Base-by-base conservation (phyloP, 208 protist genomes). In the Wallacemonas sp. region DNA sequence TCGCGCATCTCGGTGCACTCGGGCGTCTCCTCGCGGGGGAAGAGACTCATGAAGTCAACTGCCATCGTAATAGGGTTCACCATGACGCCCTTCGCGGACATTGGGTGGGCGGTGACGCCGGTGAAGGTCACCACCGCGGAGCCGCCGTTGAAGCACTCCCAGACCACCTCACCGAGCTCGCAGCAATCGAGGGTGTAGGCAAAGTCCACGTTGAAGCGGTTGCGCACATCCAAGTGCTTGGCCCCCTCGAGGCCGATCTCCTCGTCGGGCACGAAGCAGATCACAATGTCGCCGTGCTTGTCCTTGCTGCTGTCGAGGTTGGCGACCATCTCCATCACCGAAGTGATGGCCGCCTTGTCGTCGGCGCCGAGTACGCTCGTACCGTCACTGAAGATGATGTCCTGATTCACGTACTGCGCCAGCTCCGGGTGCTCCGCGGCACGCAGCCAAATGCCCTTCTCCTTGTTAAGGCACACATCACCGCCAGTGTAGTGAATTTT, bases 111-210 rank as follows among this genome's bases (percentile, higher is more conserved):
- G 1, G 89, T 76, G 30, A 92, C 85, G 32, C 89, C 89, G 2
- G 74, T 85, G 45, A 92, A 89, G 34, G 37, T 78, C 36, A 94
- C 41, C 37, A 34, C 62, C 2, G 71, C 85, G 9, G 50, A 72
- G n/a, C 83, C 89, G 3, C 83, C 89, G 65, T 91, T 92, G 66
- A 91, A 94, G 73, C 83, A 89, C 78, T 94, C 83, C 65, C 83
- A 91, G 17, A 94, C 85, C 9, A 92, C 81, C 67, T 94, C 89
- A 30, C 89, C 89, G 19, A 92, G 60, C 64, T 88, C 81, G 60
- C 89, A 94, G 70, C 85, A 94, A 67, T 94, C 89, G 12, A 94
- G 76, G 10, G 85, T 92, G 71, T 89, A 94, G 46, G 85, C 89
- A 66, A 92, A 92, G 68, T 91, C 82, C 15, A 92, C 85, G 50